Evolutionary conservation across 768 basidiomycete species (phyloP), one percentile per base, ranked within the genome.

Genomic region (Tylopilus balloui): DNA sequence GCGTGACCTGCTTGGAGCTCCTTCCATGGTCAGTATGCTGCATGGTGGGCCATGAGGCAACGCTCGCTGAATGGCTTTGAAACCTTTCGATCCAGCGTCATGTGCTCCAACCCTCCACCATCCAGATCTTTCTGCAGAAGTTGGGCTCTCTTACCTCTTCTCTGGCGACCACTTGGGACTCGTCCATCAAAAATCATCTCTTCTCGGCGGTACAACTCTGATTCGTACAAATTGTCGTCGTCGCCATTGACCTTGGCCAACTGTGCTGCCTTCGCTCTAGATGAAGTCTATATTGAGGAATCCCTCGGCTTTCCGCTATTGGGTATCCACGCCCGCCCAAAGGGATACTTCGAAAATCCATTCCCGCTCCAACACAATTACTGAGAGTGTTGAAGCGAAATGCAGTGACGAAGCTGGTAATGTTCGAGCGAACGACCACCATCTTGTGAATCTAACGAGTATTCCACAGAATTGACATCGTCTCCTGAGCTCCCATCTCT

Each of bases 31-130:
- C 36, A 36, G 21, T 15, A 21, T 24, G 40, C 41, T 31, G 57
- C 63, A 60, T 54, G 57, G 53, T 50, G 29, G 2, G 41, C 56
- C 62, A 63, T 51, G 62, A 63, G 60, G 63, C 62, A 46, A 39
- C 44, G 34, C 40, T 31, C 28, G 34, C 36, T 42, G 43, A 24
- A 51, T 42, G 32, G 42, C 13, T 31, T 52, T 28, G 32, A 19
- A 32, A 21, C 48, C 46, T 17, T 50, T 46, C 36, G 47, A 29
- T 40, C 19, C 39, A 39, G 23, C 51, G 39, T 15, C 32, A 15
- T 40, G 28, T 31, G 12, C n/a, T 48, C 28, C 46, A 47, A 46
- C 45, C 50, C 35, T 36, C 47, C 49, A 45, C 28, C 46, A 25
- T 42, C 40, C 52, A 35, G 39, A 36, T 34, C 36, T 23, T 46